Conservation (phyloP, 2,329 filamentous ascomycete species). For the Pseudogymnoascus sp. region DNA sequence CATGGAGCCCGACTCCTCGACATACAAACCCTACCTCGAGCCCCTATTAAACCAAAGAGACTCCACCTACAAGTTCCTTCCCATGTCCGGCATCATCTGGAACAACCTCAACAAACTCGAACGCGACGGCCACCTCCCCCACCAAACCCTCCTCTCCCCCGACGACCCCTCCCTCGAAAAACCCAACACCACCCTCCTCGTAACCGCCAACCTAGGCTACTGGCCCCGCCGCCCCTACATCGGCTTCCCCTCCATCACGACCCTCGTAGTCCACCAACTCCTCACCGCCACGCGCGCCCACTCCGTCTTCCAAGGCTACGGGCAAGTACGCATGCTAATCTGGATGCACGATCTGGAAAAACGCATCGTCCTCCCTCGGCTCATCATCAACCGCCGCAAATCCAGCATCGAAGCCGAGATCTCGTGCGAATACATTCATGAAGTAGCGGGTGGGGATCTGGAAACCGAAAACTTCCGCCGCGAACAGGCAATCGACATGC, state of each 20-base stretch:
- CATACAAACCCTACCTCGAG: constrained; percentile 55
- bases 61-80: constrained; percentile 43
- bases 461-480: constrained; percentile 31
- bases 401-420: constrained; percentile 55
- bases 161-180: constrained; percentile 35
- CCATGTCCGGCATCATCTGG: constrained; percentile 54
- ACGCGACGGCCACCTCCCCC: constrained; percentile 43
- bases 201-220: constrained; percentile 61
- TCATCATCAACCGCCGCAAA: constrained; percentile 49
- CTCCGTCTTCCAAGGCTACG: constrained; percentile 65
- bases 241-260: constrained; percentile 50
- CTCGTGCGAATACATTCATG: constrained; percentile 50
- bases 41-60: constrained; percentile 47
- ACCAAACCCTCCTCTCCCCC: constrained; percentile 41
- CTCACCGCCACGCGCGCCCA: constrained; percentile 52
- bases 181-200: constrained; percentile 67
- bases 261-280: constrained; percentile 57
- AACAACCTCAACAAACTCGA: constrained; percentile 52
- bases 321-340: constrained; percentile 71
- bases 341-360: constrained; percentile 63
- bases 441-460: constrained; percentile 44
- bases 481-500: constrained; percentile 43
- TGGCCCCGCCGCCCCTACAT: constrained; percentile 45
- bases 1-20: constrained; percentile 60
- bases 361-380: constrained; percentile 52